Evolutionary conservation across 768 basidiomycete species (phyloP), one percentile per base, ranked within the genome.

Genomic region (Tricholoma saponaceum): DNA sequence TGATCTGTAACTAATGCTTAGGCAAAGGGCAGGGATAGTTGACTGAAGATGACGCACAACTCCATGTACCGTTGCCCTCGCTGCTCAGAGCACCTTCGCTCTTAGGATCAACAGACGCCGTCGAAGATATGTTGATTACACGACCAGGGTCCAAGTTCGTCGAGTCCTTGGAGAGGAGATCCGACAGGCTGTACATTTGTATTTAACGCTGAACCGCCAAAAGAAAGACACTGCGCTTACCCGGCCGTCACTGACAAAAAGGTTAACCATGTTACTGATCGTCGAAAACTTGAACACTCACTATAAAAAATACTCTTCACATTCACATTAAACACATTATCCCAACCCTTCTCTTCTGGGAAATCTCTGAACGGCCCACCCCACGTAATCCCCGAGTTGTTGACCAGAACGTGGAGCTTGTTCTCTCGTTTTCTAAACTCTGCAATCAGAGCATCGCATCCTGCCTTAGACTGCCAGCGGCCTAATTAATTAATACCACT

Each of bases 231-330:
- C 6, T 30, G 14, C 25, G 55, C 74, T 53, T 61, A 80, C 79
- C 80, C 80, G 52, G 75, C 72, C 20, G 84, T 85, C 75, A 84
- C 84, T 85, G 22, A 50, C 37, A 26, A 20, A 30, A 55, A n/a
- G n/a, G 46, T 56, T 13, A 32, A 58, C 51, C 54, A 35, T 12
- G 35, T 20, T 26, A 30, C n/a, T 16, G 51, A 37, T 57, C 7
- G 50, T 30, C n/a, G 60, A 30, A 54, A 37, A 10, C 28, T 54
- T 20, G 57, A 18, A 8, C 2, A 69, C 86, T 58, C 60, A 91
- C 89, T 77, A 72, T 92, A 95, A 64, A 90, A 94, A 43, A 89
- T 76, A 58, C 85, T 84, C 75, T 94, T 95, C 52, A 95, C 90
- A 66, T 95, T 95, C 35, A 93, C 83, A 20, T 83, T 82, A 68